Base-by-base conservation (phyloP, 768 basidiomycete species). In the Suillus americanus region DNA sequence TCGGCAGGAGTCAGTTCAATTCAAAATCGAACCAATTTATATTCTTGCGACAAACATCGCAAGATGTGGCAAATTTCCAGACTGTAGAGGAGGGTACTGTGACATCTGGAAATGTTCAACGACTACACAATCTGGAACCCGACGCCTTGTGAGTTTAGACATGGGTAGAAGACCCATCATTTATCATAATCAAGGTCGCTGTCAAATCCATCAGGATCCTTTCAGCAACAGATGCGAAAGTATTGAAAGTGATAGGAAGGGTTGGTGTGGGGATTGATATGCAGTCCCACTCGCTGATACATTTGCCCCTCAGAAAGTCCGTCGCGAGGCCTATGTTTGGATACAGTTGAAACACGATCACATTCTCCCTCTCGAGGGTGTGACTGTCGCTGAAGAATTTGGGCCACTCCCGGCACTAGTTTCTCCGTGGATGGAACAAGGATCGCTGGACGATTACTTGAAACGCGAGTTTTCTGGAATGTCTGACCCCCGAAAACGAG, bases 241-340 rank as follows among this genome's bases (percentile, higher is more conserved):
- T 40, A 5, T 25, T 43, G 2, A 10, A 28, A n/a, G 3, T 23
- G 23, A 38, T 59, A 46, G 37, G 48, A 28, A 28, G 45, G 8
- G 65, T 66, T 37, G n/a, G 63, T 9, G 2, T 1, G 8, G 41
- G 3, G 12, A 6, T 48, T 23, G 12, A 13, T 23, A 48, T 14
- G 23, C 12, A 13, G 12, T 56, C 41, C 3, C 20, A 18, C 5
- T 28, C 25, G 37, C 35, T 38, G 23, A 16, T 38, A 25, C 14
- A 56, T 65, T 41, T 33, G 0, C 66, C 68, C 59, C 5, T 40
- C 46, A 77, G 75, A 65, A 64, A 60, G 73, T 77, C 53, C 69
- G 65, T 38, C 68, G 69, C 43, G 77, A 77, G 63, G 71, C 73
- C 35, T 64, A 78, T 28, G 64, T 77, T 12, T 78, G 74, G 76